These are phyloP conservation scores for Cercospora sesami DNA, from an alignment of 2,329 filamentous ascomycete species.

Conservation along the genomic window DNA sequence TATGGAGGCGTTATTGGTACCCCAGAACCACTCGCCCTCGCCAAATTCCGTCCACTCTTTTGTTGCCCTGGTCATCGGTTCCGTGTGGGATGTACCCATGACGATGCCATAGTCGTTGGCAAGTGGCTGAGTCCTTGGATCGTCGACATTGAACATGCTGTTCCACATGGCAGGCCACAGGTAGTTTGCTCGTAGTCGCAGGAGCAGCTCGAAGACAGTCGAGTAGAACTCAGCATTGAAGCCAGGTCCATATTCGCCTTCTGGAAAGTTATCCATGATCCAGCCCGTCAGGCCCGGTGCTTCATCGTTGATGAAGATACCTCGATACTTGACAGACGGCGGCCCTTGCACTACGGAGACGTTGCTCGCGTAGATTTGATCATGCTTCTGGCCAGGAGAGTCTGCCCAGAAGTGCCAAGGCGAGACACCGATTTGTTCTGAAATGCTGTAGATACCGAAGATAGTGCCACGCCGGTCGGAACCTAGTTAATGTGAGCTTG, in stretches of 20 bases:
- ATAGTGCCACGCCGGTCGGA: constrained; percentile 65
- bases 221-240: constrained; percentile 62
- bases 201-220: constrained; percentile 68
- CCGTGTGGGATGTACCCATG: constrained; percentile 70
- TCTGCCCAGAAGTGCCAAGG: constrained; percentile 71
- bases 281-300: constrained; percentile 67
- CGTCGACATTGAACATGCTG: constrained; percentile 71
- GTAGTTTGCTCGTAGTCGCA: constrained; percentile 71
- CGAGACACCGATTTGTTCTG: constrained; percentile 71
- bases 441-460: constrained; percentile 69
- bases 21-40: constrained; percentile 67
- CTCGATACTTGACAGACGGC: constrained; percentile 66
- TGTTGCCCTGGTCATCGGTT: constrained; percentile 66
- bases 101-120: constrained; percentile 74
- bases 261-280: constrained; percentile 58
- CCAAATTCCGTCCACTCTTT: constrained; percentile 49
- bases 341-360: constrained; percentile 58
- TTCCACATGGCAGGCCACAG: constrained; percentile 73
- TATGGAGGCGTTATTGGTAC: constrained; percentile 67
- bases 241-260: constrained; percentile 30
- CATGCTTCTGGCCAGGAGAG: constrained; percentile 54
- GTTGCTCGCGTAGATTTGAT: constrained; percentile 57
- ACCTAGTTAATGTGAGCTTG: not conserved
- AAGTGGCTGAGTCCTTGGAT: constrained; percentile 65
- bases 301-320: constrained; percentile 71